Evolutionary conservation across 2,329 filamentous ascomycete genomes (phyloP).

Genomic region (Clarireedia hainanense): DNA sequence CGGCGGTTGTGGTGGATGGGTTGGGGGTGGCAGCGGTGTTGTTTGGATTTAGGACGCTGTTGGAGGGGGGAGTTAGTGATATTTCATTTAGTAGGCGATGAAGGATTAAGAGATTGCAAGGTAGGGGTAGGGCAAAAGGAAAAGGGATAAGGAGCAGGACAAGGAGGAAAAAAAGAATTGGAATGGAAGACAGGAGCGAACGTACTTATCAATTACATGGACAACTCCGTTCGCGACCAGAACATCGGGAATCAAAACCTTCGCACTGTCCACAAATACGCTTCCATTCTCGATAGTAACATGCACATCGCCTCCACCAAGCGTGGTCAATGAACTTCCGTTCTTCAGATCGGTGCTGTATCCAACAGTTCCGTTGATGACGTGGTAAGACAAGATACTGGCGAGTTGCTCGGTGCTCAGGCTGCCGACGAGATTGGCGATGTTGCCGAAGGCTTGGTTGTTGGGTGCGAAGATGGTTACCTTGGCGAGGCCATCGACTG

Average conservation of each 20-base stretch:
- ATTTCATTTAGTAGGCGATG: background rate
- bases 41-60: background rate
- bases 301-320: conserved; percentile 41
- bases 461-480: conserved; percentile 22
- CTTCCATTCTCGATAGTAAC: conserved; percentile 35
- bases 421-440: conserved; percentile 8
- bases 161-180: too few species aligned
- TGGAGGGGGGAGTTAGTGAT: background rate
- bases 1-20: background rate
- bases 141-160: background rate
- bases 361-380: conserved; percentile 46
- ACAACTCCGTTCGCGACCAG: conserved; percentile 48
- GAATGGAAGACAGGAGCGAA: background rate
- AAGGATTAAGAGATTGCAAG: background rate
- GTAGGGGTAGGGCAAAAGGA: background rate
- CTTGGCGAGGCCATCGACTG: conserved; percentile 12
- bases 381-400: conserved; percentile 54
- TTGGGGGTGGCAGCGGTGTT: background rate
- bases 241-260: conserved; percentile 40
- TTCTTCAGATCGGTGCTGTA: conserved; percentile 42
- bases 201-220: conserved; percentile 44
- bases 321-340: conserved; percentile 30
- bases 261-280: conserved; percentile 44
- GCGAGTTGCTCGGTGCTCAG: conserved; percentile 35
- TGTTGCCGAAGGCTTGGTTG: conserved; percentile 13